These are phyloP conservation scores for Russula compacta DNA, from an alignment of 768 basidiomycete genomes.

Conservation along the genomic window DNA sequence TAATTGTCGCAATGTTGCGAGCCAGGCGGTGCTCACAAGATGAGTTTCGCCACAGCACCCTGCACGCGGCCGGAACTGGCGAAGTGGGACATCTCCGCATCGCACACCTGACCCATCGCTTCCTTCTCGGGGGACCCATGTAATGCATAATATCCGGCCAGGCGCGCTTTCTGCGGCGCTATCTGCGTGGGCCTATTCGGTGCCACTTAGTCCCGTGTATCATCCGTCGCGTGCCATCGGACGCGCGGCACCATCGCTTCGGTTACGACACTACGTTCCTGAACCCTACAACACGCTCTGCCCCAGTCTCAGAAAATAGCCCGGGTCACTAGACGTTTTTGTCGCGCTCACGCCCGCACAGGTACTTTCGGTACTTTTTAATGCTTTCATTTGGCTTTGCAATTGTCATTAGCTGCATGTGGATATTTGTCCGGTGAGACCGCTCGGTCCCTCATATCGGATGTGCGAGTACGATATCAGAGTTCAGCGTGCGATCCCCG, in stretches of 20 bases:
- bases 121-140: constrained; percentile 2
- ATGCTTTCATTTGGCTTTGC: background rate
- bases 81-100: constrained; percentile 15
- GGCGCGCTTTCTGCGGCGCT: constrained; percentile 10
- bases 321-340: constrained; percentile 1
- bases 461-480: background rate
- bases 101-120: constrained; percentile 13
- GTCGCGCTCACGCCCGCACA: background rate
- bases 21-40: constrained; percentile 6
- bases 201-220: constrained; percentile 13
- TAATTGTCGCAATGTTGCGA: constrained; percentile 2
- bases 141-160: constrained; percentile 9
- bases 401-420: background rate
- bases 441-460: constrained; percentile 4
- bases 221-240: constrained; percentile 16
- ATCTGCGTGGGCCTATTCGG: constrained; percentile 15
- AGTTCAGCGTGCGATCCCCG: constrained; percentile 14
- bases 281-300: background rate
- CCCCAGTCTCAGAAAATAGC: background rate
- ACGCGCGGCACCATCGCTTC: constrained; percentile 1
- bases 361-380: background rate
- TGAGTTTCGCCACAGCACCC: constrained; percentile 1
- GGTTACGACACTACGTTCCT: constrained; percentile 13
- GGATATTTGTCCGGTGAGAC: background rate
- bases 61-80: constrained; percentile 14